Percentiles rank a stretch among this genome's conserved stretches.
Evolutionary conservation across 169 alveolate genomes (phyloP).

Genomic region (Plasmodium chabaudi): DNA sequence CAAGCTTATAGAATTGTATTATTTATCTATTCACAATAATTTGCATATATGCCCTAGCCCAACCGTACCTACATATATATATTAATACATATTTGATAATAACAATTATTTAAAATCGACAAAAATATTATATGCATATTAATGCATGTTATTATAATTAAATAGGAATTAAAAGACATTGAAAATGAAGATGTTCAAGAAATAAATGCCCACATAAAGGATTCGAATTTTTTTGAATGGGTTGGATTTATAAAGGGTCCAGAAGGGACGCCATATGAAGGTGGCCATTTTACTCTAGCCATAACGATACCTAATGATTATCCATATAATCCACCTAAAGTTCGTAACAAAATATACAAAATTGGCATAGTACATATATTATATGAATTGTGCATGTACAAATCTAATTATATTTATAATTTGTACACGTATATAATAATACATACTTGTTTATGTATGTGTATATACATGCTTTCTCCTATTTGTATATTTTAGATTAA

Average conservation of each 20-base stretch:
- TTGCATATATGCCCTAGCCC: too few species aligned
- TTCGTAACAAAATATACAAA: slow-evolving; percentile 9
- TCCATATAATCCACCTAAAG: slow-evolving; percentile 93
- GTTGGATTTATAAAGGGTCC: slow-evolving; percentile 93
- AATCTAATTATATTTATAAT: neutral
- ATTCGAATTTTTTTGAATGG: slow-evolving; percentile 89
- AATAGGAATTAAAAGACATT: slow-evolving; percentile 83
- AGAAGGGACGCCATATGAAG: slow-evolving; percentile 95
- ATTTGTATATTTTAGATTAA: slow-evolving; percentile 86
- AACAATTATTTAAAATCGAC: too few species aligned
- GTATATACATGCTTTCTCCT: neutral
- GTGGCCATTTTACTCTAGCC: slow-evolving; percentile 93
- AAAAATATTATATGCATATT: neutral
- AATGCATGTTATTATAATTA: neutral
- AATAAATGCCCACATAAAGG: slow-evolving; percentile 89
- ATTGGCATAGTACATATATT: too few species aligned
- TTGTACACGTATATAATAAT: neutral
- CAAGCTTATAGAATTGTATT: too few species aligned
- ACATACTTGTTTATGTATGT: neutral
- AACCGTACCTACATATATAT: too few species aligned
- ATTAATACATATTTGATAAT: too few species aligned
- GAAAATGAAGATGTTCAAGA: slow-evolving; percentile 79
- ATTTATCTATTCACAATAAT: too few species aligned
- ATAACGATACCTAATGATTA: slow-evolving; percentile 94
- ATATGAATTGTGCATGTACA: too few species aligned